Percentiles rank a stretch among this genome's conserved stretches.
Evolutionary conservation across 768 basidiomycete genomes (phyloP).

Genomic region (Psilocybe cyanescens): DNA sequence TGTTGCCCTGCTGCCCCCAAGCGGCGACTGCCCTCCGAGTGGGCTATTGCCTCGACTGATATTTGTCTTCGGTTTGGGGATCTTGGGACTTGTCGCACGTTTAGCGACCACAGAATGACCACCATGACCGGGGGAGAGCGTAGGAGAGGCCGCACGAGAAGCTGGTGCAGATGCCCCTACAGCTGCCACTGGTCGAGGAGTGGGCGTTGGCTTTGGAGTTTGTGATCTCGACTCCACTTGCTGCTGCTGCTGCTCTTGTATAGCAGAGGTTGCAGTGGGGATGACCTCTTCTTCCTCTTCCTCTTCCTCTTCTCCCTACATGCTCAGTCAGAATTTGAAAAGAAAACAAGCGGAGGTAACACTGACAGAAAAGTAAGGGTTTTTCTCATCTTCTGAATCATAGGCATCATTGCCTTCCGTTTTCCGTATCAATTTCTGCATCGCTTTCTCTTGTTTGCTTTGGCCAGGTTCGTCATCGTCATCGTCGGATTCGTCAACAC

Average conservation of each 20-base stretch:
- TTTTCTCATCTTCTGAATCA: slow-evolving; percentile 82
- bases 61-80: slow-evolving; percentile 55
- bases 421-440: slow-evolving; percentile 86
- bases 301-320: slow-evolving; percentile 43
- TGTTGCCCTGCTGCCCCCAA: slow-evolving; percentile 43
- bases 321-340: slow-evolving; percentile 7
- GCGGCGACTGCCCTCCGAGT: slow-evolving; percentile 58
- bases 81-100: slow-evolving; percentile 84
- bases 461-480: slow-evolving; percentile 62
- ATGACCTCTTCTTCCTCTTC: slow-evolving; percentile 74
- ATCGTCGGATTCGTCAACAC: slow-evolving; percentile 77
- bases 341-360: background rate
- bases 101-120: slow-evolving; percentile 84
- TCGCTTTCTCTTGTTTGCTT: slow-evolving; percentile 74
- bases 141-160: slow-evolving; percentile 67
- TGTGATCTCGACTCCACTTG: slow-evolving; percentile 53
- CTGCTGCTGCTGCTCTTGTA: slow-evolving; percentile 52
- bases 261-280: slow-evolving; percentile 40
- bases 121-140: slow-evolving; percentile 56
- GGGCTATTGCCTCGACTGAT: slow-evolving; percentile 65
- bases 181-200: slow-evolving; percentile 19
- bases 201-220: slow-evolving; percentile 38
- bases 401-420: slow-evolving; percentile 83
- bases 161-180: slow-evolving; percentile 33
- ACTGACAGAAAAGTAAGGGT: slow-evolving; percentile 82